Evolutionary conservation across 208 protist genomes (phyloP), one percentile per base, ranked within the genome.

Genomic region (Trypanosoma theileri): DNA sequence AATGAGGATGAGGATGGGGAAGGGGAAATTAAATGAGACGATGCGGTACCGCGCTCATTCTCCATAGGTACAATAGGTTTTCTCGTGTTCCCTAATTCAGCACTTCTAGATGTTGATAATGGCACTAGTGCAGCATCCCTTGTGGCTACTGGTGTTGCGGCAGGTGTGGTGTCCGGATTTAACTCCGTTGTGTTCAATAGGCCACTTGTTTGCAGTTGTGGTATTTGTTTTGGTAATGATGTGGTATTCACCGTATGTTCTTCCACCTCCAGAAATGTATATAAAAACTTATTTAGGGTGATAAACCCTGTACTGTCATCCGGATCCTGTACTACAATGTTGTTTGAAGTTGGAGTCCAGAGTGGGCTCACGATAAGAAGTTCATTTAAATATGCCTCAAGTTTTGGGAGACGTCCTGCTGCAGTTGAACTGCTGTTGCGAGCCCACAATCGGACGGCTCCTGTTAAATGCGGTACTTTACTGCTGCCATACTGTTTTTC

Each of bases 301-400:
- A 59, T 26, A 42, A 9, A 16, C 31, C 50, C 56, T 10, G 24
- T 14, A 4, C 44, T 42, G 21, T 31, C 46, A 28, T 63, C 57
- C 4, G 66, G 66, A 31, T 63, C 57, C 26, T 40, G 46, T 17
- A 71, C 1, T 8, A 16, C 17, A 21, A 58, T n/a, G 12, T 73
- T 19, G 16, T 66, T 54, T 28, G 61, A 46, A 3, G 48, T 40
- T 22, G 59, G 53, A 24, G 59, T 44, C 67, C 67, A 65, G 41
- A 59, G 56, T 3, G 59, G 19, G 6, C 58, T 24, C 17, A 45
- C 16, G 13, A 17, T 28, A 17, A 73, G 35, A 24, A 26, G 21
- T 59, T 63, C 59, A 50, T 73, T 68, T 0, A 67, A 16, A 24
- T 73, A 66, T n/a, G 11, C 10, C 19, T 59, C 68, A 13, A 68